Base-by-base conservation (phyloP, 2,329 filamentous ascomycete species). In the Fusarium nurragi region DNA sequence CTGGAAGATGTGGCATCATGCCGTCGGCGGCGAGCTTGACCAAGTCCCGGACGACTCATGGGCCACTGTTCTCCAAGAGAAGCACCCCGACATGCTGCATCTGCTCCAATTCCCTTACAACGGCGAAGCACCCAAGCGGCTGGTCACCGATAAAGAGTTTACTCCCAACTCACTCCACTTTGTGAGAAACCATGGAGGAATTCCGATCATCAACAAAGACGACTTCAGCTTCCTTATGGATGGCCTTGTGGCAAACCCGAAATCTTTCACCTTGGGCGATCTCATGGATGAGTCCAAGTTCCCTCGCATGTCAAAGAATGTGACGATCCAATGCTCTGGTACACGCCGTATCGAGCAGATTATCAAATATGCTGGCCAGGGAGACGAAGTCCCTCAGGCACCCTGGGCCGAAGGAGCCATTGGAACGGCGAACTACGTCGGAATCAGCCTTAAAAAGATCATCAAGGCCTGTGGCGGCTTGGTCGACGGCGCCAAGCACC, bases 291-390 rank as follows among this genome's bases (percentile, higher is more conserved):
- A 89, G 67, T 76, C 74, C 2, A 72, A 77, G 0, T 91, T 90
- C 68, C 86, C 88, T 0, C 84, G 86, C 3, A 80, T 85, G 68
- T 79, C 79, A n/a, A 88, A 83, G 58, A 75, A 82, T 0, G 81
- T 88, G 3, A 88, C 86, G 0, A 83, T 92, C 2, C 89, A 91
- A 71, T 92, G 89, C 72, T 87, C 84, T 1, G 89, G 89, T 9
- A 91, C 88, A 0, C 83, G 89, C 3, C 86, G 89, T 4, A 83
- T 90, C 40, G 89, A 91, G 72, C 89, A 91, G 71, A 91, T 91
- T 38, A 71, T 77, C 26, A 75, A 86, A 49, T 91, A 90, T 62
- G 82, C 87, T 0, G 89, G 89, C 16, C 84, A 91, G 39, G 89
- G 89, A 6, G 87, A 90, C 64, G 88, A 90, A 64, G 74, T 85